Evolutionary conservation across 2,329 filamentous ascomycete species (phyloP).

Genomic region (Endocalyx cinctus): DNA sequence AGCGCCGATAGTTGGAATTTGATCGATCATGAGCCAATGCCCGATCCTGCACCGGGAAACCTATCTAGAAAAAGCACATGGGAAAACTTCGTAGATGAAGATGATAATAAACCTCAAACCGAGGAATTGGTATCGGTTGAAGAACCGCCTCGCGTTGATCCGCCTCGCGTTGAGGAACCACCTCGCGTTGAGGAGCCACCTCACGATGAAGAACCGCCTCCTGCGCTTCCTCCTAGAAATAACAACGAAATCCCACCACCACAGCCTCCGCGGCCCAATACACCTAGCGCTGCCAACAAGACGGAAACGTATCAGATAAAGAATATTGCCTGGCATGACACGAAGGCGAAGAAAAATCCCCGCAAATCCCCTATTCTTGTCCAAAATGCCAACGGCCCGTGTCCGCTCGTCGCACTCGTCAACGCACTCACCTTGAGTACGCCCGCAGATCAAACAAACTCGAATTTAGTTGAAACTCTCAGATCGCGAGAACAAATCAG

Average conservation of each 20-base stretch:
- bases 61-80: conserved; percentile 33
- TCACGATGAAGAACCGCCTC: conserved; percentile 19
- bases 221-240: conserved; percentile 35
- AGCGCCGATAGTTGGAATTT: conserved; percentile 46
- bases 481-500: conserved; percentile 82
- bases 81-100: conserved; percentile 30
- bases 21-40: conserved; percentile 37
- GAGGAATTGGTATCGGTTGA: too few species aligned
- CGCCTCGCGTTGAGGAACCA: conserved; percentile 2
- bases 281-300: conserved; percentile 35
- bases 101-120: conserved; percentile 25
- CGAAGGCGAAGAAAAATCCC: conserved; percentile 52
- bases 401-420: conserved; percentile 85
- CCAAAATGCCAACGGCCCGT: conserved; percentile 92
- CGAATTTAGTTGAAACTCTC: conserved; percentile 73
- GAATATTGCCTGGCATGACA: conserved; percentile 80
- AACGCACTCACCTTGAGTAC: conserved; percentile 88
- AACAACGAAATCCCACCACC: conserved; percentile 16
- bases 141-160: conserved; percentile 5
- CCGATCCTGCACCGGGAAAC: conserved; percentile 22
- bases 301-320: conserved; percentile 89
- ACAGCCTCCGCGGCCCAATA: conserved; percentile 36
- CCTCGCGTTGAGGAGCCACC: too few species aligned
- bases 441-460: conserved; percentile 54
- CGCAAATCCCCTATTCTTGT: conserved; percentile 82